A percentile compares a stretch with the other conserved stretches of the same genome.
phyloP scores from a whole-genome alignment of 2,329 filamentous ascomycete species.

The Exserohilum turcica region DNA sequence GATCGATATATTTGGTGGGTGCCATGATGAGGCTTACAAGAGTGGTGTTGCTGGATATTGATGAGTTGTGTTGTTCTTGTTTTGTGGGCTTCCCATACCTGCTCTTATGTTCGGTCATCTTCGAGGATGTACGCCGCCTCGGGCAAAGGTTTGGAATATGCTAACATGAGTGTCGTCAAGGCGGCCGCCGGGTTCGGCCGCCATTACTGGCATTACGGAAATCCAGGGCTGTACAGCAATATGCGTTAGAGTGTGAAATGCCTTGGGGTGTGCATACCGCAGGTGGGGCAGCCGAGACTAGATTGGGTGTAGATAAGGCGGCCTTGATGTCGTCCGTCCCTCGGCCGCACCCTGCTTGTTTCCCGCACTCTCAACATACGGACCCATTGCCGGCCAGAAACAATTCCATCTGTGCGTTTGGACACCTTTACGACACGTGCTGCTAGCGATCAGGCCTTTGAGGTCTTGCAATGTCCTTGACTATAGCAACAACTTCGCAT shows the following conservation, averaged over 20 bases:
- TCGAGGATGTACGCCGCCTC: not conserved
- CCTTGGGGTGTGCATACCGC: not conserved
- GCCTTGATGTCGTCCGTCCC: not conserved
- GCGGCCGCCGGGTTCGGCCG: constrained; percentile 8
- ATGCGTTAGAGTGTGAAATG: not conserved
- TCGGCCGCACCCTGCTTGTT: constrained; percentile 10
- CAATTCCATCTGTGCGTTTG: not conserved
- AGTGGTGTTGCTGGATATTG: not conserved
- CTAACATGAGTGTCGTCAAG: not conserved
- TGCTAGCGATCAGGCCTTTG: not conserved
- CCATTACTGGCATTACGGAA: not conserved
- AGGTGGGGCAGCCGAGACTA: constrained; percentile 7
- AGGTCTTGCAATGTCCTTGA: not conserved
- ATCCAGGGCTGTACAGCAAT: not conserved
- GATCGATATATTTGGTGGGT: constrained; percentile 19
- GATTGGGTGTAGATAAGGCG: constrained; percentile 1
- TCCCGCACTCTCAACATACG: not conserved
- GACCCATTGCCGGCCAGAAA: not conserved
- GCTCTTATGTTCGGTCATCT: constrained; percentile 7
- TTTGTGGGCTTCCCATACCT: not conserved
- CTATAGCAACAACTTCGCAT: not conserved
- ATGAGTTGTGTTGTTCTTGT: not conserved
- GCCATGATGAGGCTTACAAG: constrained; percentile 9
- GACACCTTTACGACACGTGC: not conserved
- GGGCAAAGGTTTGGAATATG: not conserved